Evolutionary conservation across 192 early-diverging fungal genomes (phyloP), one percentile per base, ranked within the genome.

Genomic region (Coemansia sp.): DNA sequence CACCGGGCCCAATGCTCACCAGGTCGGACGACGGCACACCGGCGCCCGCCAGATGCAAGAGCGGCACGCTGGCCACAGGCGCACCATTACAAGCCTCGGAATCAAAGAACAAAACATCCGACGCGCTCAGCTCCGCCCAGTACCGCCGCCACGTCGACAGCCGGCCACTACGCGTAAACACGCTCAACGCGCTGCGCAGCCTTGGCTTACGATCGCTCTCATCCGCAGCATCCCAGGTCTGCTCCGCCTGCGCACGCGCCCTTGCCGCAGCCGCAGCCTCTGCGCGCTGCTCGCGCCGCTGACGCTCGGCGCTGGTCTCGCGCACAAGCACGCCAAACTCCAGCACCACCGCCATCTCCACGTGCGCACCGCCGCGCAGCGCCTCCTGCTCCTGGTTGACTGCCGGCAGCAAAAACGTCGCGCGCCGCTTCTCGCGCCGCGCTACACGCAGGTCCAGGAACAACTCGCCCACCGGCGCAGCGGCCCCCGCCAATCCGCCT

Each of bases 291-390:
- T 70, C 60, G 10, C 64, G 60, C 35, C 64, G 67, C 22, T 53
- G 14, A 11, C 77, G 71, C 64, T 79, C 77, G 22, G 69, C 63
- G 27, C 3, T 59, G 3, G 76, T 74, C 66, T 85, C 79, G 40
- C 74, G 67, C 9, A 85, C 77, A 37, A 85, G 72, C 39, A 85
- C 71, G 58, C 84, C 84, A 35, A 76, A 74, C 67, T 85, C 84
- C 19, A 85, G 63, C 19, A 79, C 71, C 25, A 85, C 84, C 1
- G 68, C 56, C 67, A 85, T 69, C 58, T 83, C 81, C 27, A 75
- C 81, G 43, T 79, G 78, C 15, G 75, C 64, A n/a, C 79, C 76
- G 64, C 79, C 77, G 17, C 79, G 79, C 73, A 85, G 68, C 10
- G 64, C 65, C n/a, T 71, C 77, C 24, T 80, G 78, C 60, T 78